Conservation (phyloP, 202 grass and related monocot species). For the Schoenoplectus tabernaemontani region DNA sequence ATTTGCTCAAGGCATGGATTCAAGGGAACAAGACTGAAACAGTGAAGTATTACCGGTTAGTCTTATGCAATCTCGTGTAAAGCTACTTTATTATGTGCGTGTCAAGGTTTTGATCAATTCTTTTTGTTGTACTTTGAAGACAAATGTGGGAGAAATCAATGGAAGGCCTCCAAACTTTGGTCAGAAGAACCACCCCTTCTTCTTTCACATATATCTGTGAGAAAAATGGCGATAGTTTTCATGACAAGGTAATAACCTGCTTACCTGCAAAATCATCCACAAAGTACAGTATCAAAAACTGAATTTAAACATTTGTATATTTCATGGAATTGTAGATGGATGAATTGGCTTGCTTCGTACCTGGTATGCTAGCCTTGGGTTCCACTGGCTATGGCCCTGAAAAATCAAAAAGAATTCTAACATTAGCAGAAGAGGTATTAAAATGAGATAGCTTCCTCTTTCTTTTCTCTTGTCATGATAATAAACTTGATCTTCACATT, state of each 20-base stretch:
- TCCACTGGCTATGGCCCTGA: slow-evolving; percentile 81
- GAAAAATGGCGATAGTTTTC: slow-evolving; percentile 74
- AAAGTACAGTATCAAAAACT: slow-evolving; percentile 4
- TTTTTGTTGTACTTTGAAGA: slow-evolving; percentile 31
- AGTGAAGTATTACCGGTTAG: slow-evolving; percentile 91
- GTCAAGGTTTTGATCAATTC: background rate
- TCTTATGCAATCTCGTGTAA: too few relatives aligned
- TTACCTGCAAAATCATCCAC: background rate
- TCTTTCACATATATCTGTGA: slow-evolving; percentile 93
- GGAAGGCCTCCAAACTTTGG: slow-evolving; percentile 91
- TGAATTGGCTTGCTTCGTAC: slow-evolving; percentile 97
- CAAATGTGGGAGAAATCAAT: slow-evolving; percentile 99
- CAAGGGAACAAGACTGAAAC: slow-evolving; percentile 95
- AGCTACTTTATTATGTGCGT: too few relatives aligned
- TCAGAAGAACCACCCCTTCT: slow-evolving; percentile 72
- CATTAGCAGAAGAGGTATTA: slow-evolving; percentile 89
- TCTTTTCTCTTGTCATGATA: background rate
- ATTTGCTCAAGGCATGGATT: slow-evolving; percentile 96
- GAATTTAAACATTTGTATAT: slow-evolving; percentile 29
- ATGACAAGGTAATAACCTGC: slow-evolving; percentile 62
- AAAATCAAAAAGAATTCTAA: slow-evolving; percentile 75
- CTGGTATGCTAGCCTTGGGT: slow-evolving; percentile 95
- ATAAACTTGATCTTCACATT: background rate
- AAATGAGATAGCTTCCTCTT: background rate
- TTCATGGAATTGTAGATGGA: slow-evolving; percentile 69